Evolutionary conservation across 1,284 basidiomycete species (phyloP).

Genomic region (Rhizopogon parksii): DNA sequence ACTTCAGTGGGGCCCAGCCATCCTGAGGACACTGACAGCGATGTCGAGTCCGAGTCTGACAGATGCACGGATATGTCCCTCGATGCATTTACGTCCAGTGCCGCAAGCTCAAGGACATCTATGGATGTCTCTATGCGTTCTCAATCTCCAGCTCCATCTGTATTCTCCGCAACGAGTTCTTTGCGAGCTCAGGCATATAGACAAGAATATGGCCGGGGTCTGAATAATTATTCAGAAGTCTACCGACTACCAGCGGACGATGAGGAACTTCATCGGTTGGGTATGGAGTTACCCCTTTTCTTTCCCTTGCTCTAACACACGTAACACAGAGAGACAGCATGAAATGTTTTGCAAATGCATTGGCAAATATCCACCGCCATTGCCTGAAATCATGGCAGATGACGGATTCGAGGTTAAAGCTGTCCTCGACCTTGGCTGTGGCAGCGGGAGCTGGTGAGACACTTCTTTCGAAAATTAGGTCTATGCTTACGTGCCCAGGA

Average conservation of each 20-base stretch:
- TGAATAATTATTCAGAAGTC: slow-evolving; percentile 73
- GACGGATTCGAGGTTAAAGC: slow-evolving; percentile 54
- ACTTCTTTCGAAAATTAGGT: slow-evolving; percentile 4
- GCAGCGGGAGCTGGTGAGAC: slow-evolving; percentile 66
- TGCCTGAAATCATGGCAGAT: slow-evolving; percentile 50
- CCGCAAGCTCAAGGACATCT: slow-evolving; percentile 44
- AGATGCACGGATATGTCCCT: slow-evolving; percentile 31
- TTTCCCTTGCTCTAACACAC: slow-evolving; percentile 12
- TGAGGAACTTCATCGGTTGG: slow-evolving; percentile 61
- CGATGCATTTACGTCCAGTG: slow-evolving; percentile 33
- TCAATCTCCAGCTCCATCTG: slow-evolving; percentile 57
- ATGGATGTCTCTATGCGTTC: slow-evolving; percentile 49
- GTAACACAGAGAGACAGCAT: slow-evolving; percentile 56
- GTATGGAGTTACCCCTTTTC: slow-evolving; percentile 32
- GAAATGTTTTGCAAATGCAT: slow-evolving; percentile 53
- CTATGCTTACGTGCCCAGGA: slow-evolving; percentile 39
- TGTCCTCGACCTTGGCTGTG: slow-evolving; percentile 71
- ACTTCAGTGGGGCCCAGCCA: slow-evolving; percentile 20
- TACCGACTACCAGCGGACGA: slow-evolving; percentile 72
- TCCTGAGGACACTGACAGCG: slow-evolving; percentile 28
- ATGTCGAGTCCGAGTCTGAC: slow-evolving; percentile 25
- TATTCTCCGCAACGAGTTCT: slow-evolving; percentile 60
- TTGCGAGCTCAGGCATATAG: slow-evolving; percentile 51
- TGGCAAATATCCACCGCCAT: slow-evolving; percentile 56
- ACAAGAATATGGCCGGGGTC: slow-evolving; percentile 58